Evolutionary conservation across 148 eudicot species (phyloP).

Genomic region (Fagopyrum tataricum): DNA sequence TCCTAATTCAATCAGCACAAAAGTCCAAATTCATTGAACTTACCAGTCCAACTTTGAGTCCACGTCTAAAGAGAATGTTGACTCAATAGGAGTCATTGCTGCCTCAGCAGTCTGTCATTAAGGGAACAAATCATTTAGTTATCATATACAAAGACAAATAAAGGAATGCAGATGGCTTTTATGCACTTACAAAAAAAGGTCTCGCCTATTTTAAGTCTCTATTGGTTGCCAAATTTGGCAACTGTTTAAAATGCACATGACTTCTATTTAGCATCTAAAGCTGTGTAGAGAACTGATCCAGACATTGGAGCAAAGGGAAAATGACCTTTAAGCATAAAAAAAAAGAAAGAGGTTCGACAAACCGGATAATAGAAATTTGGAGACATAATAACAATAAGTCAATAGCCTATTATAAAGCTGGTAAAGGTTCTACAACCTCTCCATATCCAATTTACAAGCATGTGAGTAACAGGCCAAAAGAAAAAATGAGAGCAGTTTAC

Average conservation of each 20-base stretch:
- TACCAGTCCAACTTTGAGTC: conserved; percentile 84
- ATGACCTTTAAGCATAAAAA: not conserved
- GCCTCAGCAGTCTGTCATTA: conserved; percentile 81
- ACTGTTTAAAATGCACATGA: not conserved
- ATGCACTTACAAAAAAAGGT: not conserved
- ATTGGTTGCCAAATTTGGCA: not conserved
- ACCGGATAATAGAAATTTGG: not conserved
- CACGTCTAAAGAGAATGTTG: conserved; percentile 86
- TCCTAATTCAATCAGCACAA: conserved; percentile 2
- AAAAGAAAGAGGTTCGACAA: not conserved
- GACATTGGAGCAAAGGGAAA: not conserved
- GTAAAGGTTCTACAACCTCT: not conserved
- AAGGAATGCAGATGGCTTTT: not conserved
- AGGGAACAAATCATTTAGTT: not conserved
- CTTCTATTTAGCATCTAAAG: not conserved
- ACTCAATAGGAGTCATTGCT: conserved; percentile 97
- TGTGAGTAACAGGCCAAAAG: not conserved
- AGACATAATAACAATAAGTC: not conserved
- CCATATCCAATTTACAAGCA: not conserved
- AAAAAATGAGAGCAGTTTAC: not conserved
- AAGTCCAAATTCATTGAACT: conserved; percentile 17
- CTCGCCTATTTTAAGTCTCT: not conserved
- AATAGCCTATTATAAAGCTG: not conserved
- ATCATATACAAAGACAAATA: not conserved
- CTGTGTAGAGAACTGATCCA: not conserved